Evolutionary conservation across 805 yeast genomes (phyloP).

Genomic region (Saitoella complicata): DNA sequence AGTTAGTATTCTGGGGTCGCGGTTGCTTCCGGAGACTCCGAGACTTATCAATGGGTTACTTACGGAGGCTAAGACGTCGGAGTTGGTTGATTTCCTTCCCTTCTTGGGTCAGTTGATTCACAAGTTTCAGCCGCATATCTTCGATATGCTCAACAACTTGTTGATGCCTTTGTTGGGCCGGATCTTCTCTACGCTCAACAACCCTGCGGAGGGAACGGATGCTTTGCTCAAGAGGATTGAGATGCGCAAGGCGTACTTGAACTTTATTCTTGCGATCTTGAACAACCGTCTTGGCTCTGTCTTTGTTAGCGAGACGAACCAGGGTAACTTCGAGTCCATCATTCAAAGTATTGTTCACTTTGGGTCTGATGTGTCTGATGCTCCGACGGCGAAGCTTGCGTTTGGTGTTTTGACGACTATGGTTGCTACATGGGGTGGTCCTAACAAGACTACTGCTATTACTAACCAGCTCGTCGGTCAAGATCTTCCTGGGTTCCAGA

Average conservation of each 20-base stretch:
- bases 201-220: slow-evolving; percentile 33
- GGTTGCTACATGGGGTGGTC: slow-evolving; percentile 30
- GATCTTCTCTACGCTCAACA: slow-evolving; percentile 9
- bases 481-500: slow-evolving; percentile 53
- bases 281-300: slow-evolving; percentile 68
- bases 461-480: slow-evolving; percentile 37
- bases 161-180: slow-evolving; percentile 50
- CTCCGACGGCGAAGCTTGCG: slow-evolving; percentile 51
- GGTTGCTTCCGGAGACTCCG: slow-evolving; percentile 39
- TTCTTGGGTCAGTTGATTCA: slow-evolving; percentile 83
- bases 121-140: slow-evolving; percentile 49
- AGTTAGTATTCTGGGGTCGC: slow-evolving; percentile 50
- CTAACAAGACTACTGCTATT: no score
- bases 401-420: slow-evolving; percentile 46
- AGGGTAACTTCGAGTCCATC: slow-evolving; percentile 39
- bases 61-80: slow-evolving; percentile 38
- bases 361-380: slow-evolving; percentile 46
- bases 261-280: slow-evolving; percentile 50
- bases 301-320: slow-evolving; percentile 53
- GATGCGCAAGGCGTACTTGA: slow-evolving; percentile 54
- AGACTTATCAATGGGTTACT: slow-evolving; percentile 56
- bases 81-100: slow-evolving; percentile 59
- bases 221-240: slow-evolving; percentile 45
- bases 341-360: slow-evolving; percentile 49
- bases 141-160: slow-evolving; percentile 55